A percentile compares a stretch with the other conserved stretches of the same genome.
Conservation (phyloP, 805 yeast species). For the Kluyveromyces starmeri region DNA sequence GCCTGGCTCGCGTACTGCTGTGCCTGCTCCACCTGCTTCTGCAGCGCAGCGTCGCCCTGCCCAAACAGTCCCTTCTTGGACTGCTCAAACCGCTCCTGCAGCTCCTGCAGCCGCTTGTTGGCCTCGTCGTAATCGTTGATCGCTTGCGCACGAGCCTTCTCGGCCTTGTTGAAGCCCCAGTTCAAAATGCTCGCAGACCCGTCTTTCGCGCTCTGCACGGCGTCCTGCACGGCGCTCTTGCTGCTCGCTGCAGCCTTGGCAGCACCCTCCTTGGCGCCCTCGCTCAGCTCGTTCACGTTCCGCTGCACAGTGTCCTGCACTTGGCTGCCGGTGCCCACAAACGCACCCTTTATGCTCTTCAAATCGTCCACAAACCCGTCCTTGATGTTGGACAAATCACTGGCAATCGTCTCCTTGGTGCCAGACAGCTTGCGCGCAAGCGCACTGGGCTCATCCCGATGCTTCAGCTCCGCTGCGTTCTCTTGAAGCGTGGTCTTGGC, state of each 20-base stretch:
- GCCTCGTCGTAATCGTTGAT: slow-evolving; percentile 24
- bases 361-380: slow-evolving; percentile 14
- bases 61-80: slow-evolving; percentile 15
- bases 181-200: slow-evolving; percentile 20
- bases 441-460: slow-evolving; percentile 6
- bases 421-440: slow-evolving; percentile 5
- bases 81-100: slow-evolving; percentile 11
- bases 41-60: slow-evolving; percentile 12
- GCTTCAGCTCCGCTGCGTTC: slow-evolving; percentile 4
- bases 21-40: slow-evolving; percentile 13
- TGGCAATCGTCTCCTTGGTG: slow-evolving; percentile 8
- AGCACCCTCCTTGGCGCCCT: slow-evolving; percentile 8
- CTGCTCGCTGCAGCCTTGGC: slow-evolving; percentile 5
- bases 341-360: slow-evolving; percentile 10
- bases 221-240: slow-evolving; percentile 7
- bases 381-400: slow-evolving; percentile 10
- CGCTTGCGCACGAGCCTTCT: slow-evolving; percentile 23
- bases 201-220: slow-evolving; percentile 12
- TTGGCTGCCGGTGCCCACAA: slow-evolving; percentile 7
- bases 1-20: slow-evolving; percentile 12
- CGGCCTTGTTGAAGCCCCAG: slow-evolving; percentile 25
- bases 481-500: slow-evolving; percentile 6
- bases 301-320: slow-evolving; percentile 4
- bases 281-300: slow-evolving; percentile 10
- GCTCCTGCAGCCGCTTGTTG: slow-evolving; percentile 19